Percentiles rank a stretch among this genome's conserved stretches.
Conservation (phyloP, 2,329 filamentous ascomycete genomes). For the Leptosphaerulina australis region DNA sequence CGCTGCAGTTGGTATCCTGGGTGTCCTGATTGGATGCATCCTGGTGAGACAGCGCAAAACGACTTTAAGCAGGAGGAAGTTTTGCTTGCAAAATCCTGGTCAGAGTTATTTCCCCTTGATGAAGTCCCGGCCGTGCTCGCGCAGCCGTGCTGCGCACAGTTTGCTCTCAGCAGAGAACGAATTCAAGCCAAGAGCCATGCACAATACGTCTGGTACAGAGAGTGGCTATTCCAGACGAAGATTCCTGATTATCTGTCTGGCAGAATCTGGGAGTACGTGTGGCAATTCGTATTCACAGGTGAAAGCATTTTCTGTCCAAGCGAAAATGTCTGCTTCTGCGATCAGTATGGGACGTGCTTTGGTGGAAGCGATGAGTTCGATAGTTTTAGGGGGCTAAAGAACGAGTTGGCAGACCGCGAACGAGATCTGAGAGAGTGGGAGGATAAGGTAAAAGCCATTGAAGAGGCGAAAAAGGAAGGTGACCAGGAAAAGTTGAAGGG, state of each 20-base stretch:
- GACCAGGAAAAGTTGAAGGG: conserved; percentile 40
- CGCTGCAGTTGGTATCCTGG: conserved; percentile 61
- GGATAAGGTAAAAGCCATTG: conserved; percentile 47
- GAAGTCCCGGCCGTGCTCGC: conserved; percentile 58
- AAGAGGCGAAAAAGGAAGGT: conserved; percentile 44
- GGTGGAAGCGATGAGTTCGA: conserved; percentile 57
- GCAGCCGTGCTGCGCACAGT: conserved; percentile 69
- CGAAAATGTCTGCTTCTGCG: conserved; percentile 66
- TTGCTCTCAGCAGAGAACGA: conserved; percentile 64
- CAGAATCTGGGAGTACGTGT: conserved; percentile 68
- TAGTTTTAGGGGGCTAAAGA: conserved; percentile 56
- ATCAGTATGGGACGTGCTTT: conserved; percentile 68
- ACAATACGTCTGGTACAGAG: conserved; percentile 62
- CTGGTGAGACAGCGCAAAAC: conserved; percentile 49
- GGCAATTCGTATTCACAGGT: conserved; percentile 67
- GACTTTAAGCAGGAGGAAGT: conserved; percentile 53
- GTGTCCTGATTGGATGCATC: conserved; percentile 62
- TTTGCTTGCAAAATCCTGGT: conserved; percentile 54
- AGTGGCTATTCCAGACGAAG: conserved; percentile 65
- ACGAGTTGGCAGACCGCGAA: conserved; percentile 50
- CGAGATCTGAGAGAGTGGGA: conserved; percentile 52
- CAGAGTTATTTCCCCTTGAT: conserved; percentile 56
- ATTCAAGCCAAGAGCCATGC: conserved; percentile 60
- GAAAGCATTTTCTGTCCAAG: conserved; percentile 56
- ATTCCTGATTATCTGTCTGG: conserved; percentile 63